Conservation (phyloP, 2,329 filamentous ascomycete species). For the Ascochyta clinopodiicola region DNA sequence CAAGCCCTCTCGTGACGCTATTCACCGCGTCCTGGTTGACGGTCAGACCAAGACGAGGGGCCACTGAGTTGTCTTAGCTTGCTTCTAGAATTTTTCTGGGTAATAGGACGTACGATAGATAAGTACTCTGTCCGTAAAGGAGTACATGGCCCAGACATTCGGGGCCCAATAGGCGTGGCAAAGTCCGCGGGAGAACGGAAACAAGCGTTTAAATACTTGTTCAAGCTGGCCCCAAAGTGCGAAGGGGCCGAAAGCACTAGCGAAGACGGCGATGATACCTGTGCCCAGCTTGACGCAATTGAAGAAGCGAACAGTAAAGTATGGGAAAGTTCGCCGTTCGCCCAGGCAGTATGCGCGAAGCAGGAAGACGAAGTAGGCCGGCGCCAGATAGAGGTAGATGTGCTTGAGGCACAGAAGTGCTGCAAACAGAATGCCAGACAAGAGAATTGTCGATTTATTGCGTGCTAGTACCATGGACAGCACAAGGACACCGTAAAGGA, state of each 20-base stretch:
- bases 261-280: slow-evolving; percentile 75
- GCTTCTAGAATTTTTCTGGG: neutral
- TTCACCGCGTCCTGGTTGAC: slow-evolving; percentile 77
- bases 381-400: slow-evolving; percentile 95
- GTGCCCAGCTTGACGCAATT: slow-evolving; percentile 85
- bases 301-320: slow-evolving; percentile 68
- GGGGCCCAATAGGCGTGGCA: slow-evolving; percentile 99
- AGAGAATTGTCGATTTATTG: slow-evolving; percentile 74
- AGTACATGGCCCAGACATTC: slow-evolving; percentile 97
- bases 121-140: slow-evolving; percentile 82
- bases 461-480: slow-evolving; percentile 85
- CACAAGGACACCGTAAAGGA: slow-evolving; percentile 89
- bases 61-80: slow-evolving; percentile 62
- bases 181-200: slow-evolving; percentile 90
- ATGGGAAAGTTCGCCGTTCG: slow-evolving; percentile 74
- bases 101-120: slow-evolving; percentile 71
- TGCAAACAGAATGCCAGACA: slow-evolving; percentile 84
- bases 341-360: slow-evolving; percentile 89
- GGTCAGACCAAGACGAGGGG: slow-evolving; percentile 77
- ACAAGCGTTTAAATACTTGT: slow-evolving; percentile 83
- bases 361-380: slow-evolving; percentile 93
- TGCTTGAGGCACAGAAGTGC: slow-evolving; percentile 92
- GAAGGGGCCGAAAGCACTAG: slow-evolving; percentile 88
- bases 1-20: slow-evolving; percentile 89
- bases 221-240: slow-evolving; percentile 79